Evolutionary conservation across 345 rosid species (phyloP).

Genomic region (Arabis alpina): DNA sequence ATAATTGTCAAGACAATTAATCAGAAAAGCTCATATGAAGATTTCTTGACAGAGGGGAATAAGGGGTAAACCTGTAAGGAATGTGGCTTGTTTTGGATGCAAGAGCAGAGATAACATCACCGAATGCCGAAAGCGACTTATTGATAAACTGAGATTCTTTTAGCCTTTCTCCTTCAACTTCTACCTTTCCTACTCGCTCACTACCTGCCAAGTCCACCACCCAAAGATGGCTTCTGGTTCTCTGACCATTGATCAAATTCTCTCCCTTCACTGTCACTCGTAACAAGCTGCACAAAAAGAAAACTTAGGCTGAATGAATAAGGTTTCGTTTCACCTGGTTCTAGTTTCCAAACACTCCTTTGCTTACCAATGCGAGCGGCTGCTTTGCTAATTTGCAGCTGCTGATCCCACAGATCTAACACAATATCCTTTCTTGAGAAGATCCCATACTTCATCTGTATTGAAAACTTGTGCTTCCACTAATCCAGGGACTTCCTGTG

Average conservation of each 20-base stretch:
- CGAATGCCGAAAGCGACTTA: constrained; percentile 94
- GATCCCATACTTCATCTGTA: constrained; percentile 90
- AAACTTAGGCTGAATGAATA: constrained; percentile 16
- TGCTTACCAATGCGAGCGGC: constrained; percentile 95
- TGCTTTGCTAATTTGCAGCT: constrained; percentile 89
- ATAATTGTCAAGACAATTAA: constrained; percentile 17
- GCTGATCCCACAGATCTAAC: constrained; percentile 95
- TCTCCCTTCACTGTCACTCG: constrained; percentile 87
- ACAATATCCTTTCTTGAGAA: constrained; percentile 74
- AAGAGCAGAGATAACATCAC: constrained; percentile 92
- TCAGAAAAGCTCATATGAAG: neutral
- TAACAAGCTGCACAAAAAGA: constrained; percentile 62
- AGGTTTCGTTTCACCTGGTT: neutral
- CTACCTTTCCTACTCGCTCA: constrained; percentile 94
- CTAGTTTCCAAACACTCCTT: neutral
- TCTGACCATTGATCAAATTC: constrained; percentile 74
- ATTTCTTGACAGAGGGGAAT: constrained; percentile 24
- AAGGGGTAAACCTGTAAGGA: constrained; percentile 78
- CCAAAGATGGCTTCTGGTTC: constrained; percentile 92
- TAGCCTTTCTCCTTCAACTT: constrained; percentile 92
- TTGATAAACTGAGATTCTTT: constrained; percentile 96
- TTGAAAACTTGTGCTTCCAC: constrained; percentile 74
- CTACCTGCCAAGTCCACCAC: constrained; percentile 98
- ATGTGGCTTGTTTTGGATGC: constrained; percentile 89
- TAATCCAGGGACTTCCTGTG: constrained; percentile 96